Conservation (phyloP, 2,329 filamentous ascomycete genomes). For the Paracorniculantispora psalliotae region DNA sequence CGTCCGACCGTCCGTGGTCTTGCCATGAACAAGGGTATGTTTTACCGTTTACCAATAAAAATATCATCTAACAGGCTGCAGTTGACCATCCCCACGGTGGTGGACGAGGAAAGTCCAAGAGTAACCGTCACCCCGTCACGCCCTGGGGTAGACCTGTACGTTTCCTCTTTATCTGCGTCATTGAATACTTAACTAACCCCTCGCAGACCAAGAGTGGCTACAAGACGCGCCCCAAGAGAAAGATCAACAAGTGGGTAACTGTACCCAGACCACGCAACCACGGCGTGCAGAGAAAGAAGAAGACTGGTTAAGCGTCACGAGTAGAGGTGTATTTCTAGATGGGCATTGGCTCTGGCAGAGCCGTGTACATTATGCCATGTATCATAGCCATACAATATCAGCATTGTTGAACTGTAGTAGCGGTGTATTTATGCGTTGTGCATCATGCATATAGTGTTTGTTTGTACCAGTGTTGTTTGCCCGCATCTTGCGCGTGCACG, state of each 20-base stretch:
- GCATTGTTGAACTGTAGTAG: background rate
- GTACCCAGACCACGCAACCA: conserved; percentile 80
- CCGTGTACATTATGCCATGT: conserved; percentile 14
- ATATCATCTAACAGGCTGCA: conserved; percentile 25
- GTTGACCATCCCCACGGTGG: conserved; percentile 97
- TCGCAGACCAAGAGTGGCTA: conserved; percentile 71
- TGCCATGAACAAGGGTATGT: conserved; percentile 91
- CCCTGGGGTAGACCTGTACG: conserved; percentile 94
- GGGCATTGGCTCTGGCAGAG: conserved; percentile 11
- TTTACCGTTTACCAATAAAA: background rate
- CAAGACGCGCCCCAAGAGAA: conserved; percentile 86
- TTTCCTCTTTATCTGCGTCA: conserved; percentile 21
- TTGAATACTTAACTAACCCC: conserved; percentile 23
- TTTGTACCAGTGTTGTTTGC: background rate
- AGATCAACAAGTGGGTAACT: conserved; percentile 89
- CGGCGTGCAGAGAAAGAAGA: conserved; percentile 76
- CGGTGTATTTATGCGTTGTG: background rate
- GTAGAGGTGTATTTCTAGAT: conserved; percentile 5
- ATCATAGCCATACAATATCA: conserved; percentile 10
- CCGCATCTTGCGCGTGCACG: background rate
- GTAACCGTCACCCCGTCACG: conserved; percentile 90
- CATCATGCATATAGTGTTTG: background rate
- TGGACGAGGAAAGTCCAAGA: conserved; percentile 98
- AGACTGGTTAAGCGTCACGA: background rate
- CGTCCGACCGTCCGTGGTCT: conserved; percentile 93